These are phyloP conservation scores for Ampelomyces quisqualis DNA, from an alignment of 2,329 filamentous ascomycete species.

Conservation along the genomic window DNA sequence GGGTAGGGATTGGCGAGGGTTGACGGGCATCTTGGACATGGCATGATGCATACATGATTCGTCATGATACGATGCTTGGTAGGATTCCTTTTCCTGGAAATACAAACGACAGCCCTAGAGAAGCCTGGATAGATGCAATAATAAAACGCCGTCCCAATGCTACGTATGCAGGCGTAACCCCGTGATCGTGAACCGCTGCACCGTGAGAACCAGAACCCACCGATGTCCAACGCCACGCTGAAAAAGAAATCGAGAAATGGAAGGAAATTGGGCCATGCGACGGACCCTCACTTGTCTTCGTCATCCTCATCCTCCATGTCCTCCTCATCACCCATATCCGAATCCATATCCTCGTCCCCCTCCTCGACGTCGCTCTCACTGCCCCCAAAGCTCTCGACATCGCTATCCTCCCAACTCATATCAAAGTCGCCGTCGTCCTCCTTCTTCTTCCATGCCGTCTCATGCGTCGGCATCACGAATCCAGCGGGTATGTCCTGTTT, in stretches of 20 bases:
- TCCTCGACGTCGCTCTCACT: conserved; percentile 59
- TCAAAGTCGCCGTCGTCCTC: conserved; percentile 61
- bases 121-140: neutral
- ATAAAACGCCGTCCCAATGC: conserved; percentile 21
- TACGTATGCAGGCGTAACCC: conserved; percentile 17
- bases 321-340: conserved; percentile 58
- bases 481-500: conserved; percentile 77
- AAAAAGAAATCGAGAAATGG: conserved; percentile 6
- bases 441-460: conserved; percentile 63
- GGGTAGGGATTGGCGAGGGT: too few species aligned
- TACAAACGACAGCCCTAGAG: neutral
- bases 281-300: conserved; percentile 19
- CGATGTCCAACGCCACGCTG: conserved; percentile 29
- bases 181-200: conserved; percentile 4
- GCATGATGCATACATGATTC: too few species aligned
- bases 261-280: neutral
- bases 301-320: conserved; percentile 37
- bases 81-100: neutral
- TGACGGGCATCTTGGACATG: too few species aligned
- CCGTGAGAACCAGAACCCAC: conserved; percentile 9
- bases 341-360: conserved; percentile 59
- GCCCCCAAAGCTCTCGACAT: conserved; percentile 69
- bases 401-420: conserved; percentile 49
- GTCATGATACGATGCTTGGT: too few species aligned
- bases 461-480: conserved; percentile 77